Conservation (phyloP, 139 green algal genomes). For the Protoeuglena noctilucae region DNA sequence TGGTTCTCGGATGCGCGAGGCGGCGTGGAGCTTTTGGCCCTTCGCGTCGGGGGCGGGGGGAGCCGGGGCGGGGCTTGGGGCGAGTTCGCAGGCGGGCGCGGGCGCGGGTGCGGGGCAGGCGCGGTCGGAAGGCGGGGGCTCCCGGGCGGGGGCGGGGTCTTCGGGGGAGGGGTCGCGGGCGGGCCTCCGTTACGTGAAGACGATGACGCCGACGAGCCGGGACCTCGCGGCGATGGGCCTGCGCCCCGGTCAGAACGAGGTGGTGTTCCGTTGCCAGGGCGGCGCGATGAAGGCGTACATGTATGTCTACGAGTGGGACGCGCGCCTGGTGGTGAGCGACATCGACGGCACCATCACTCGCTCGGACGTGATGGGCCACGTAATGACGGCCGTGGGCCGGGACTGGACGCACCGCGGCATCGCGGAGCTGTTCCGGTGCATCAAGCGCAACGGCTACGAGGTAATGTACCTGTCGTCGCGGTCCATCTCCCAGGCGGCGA, state of each 20-base stretch:
- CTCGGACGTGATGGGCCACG: slow-evolving; percentile 71
- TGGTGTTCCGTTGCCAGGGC: background rate
- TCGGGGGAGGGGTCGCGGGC: background rate
- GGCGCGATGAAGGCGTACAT: slow-evolving; percentile 44
- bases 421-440: slow-evolving; percentile 55
- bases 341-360: slow-evolving; percentile 87
- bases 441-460: slow-evolving; percentile 59
- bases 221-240: background rate
- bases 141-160: background rate
- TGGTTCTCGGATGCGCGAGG: too few relatives aligned
- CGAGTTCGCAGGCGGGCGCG: background rate
- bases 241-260: background rate
- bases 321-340: slow-evolving; percentile 58
- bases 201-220: background rate
- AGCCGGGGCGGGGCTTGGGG: too few relatives aligned
- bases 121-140: background rate
- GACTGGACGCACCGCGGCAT: slow-evolving; percentile 82
- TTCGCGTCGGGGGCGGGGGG: too few relatives aligned
- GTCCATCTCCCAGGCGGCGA: slow-evolving; percentile 65
- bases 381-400: slow-evolving; percentile 64
- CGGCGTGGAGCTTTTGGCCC: too few relatives aligned
- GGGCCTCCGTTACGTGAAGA: background rate
- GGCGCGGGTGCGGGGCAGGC: background rate
- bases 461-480: slow-evolving; percentile 64
- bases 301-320: slow-evolving; percentile 57